These are phyloP conservation scores for Russula earlei DNA, from an alignment of 768 basidiomycete genomes.

Conservation along the genomic window DNA sequence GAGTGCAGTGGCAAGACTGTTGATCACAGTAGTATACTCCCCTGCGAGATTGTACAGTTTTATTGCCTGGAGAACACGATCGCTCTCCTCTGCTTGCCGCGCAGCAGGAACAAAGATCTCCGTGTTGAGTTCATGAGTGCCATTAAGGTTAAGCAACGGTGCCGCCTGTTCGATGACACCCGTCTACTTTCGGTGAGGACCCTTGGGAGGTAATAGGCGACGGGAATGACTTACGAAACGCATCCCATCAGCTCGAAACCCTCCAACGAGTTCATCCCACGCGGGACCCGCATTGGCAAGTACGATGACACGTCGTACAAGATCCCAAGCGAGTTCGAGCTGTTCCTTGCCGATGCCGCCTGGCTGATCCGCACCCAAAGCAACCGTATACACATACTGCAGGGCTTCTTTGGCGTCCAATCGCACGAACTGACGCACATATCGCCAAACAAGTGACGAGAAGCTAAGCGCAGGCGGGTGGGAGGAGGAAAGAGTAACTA, in stretches of 20 bases:
- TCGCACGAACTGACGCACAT: conserved; percentile 85
- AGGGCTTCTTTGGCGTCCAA: conserved; percentile 90
- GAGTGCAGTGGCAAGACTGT: conserved; percentile 78
- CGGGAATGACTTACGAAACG: conserved; percentile 53
- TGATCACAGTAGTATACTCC: conserved; percentile 79
- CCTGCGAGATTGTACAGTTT: conserved; percentile 93
- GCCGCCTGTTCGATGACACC: conserved; percentile 84
- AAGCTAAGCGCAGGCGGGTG: conserved; percentile 67
- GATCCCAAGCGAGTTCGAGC: conserved; percentile 70
- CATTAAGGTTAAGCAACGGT: conserved; percentile 60
- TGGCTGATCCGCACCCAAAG: conserved; percentile 64
- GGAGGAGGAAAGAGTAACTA: conserved; percentile 65
- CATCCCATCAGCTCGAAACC: conserved; percentile 82
- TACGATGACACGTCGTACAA: conserved; percentile 69
- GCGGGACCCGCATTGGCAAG: conserved; percentile 66
- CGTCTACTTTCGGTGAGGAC: conserved; percentile 36
- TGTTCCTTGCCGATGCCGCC: conserved; percentile 75
- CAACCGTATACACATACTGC: conserved; percentile 88
- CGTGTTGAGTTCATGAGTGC: conserved; percentile 61
- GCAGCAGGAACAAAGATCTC: conserved; percentile 81
- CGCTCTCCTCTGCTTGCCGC: conserved; percentile 69
- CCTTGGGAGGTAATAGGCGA: neutral
- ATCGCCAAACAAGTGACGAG: conserved; percentile 82
- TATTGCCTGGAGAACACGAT: conserved; percentile 83
- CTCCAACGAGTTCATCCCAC: conserved; percentile 95